Base-by-base conservation (phyloP, 768 basidiomycete genomes). In the Phlebiopsis flavidoalba region DNA sequence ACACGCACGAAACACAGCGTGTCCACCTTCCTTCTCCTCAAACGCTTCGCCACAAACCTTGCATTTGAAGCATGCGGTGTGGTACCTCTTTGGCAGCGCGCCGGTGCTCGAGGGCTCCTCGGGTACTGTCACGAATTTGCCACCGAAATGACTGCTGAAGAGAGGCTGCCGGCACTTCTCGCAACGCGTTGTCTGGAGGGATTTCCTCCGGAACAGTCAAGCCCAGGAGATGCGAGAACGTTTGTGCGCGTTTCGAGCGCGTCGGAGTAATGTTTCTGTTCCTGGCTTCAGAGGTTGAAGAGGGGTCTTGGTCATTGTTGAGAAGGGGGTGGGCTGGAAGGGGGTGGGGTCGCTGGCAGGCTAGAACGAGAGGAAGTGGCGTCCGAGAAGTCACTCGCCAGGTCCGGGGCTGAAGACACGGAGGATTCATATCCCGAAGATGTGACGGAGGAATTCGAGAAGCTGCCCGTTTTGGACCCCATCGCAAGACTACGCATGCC, bases 1-100 rank as follows among this genome's bases (percentile, higher is more conserved):
- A 81, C 81, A 57, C 84, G 80, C 21, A 90, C 85, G n/a, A 72
- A 90, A 93, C n/a, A 84, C 76, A 8, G 89, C 84, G 63, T 86
- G 82, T 0, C 88, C 88, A 21, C 77, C 80, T 53, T 74, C 74
- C 37, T 75, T 76, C 68, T 88, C 88, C 62, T 80, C 82, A 65
- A 94, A 91, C 8, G 77, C 68, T 17, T 81, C 79, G 48, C 83
- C 75, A 65, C 91, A 94, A 21, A 87, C 74, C 21, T 71, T 75
- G 66, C 91, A 94, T 56, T 80, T 83, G 72, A 94, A 93, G 69
- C 91, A 94, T 47, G 84, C 80, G 3, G 82, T 77, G 64, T 94
- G 91, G 66, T 89, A 93, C 21, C 80, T 78, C 69, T 80, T 80
- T n/a, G 84, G 79, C 22, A 75, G 73, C 17, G 76, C 76, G 33